phyloP scores from a whole-genome alignment of 2,329 filamentous ascomycete genomes.

The Allantophomopsis cytisporea region DNA sequence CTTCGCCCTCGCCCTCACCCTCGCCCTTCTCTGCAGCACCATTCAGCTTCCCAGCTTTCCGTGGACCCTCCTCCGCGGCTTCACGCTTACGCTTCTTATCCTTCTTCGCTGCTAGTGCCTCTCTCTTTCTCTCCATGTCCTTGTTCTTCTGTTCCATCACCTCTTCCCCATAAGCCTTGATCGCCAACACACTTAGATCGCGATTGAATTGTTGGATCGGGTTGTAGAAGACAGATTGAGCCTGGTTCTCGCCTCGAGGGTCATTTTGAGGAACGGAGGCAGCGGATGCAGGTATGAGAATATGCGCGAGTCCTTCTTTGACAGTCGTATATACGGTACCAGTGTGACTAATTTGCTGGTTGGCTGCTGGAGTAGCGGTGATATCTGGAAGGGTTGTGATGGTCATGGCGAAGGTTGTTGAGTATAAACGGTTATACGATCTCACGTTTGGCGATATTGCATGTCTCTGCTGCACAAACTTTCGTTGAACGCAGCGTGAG shows the following conservation, averaged over 20 bases:
- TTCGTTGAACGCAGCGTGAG: background rate
- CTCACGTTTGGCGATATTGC: background rate
- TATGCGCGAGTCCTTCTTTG: conserved; percentile 54
- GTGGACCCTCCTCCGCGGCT: conserved; percentile 13
- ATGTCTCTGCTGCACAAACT: background rate
- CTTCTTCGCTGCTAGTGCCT: conserved; percentile 17
- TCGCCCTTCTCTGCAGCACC: conserved; percentile 3
- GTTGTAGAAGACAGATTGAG: conserved; percentile 90
- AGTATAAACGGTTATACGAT: background rate
- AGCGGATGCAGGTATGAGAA: conserved; percentile 43
- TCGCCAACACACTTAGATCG: conserved; percentile 83
- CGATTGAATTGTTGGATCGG: conserved; percentile 98
- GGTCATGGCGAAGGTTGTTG: background rate
- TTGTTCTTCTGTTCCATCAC: conserved; percentile 30
- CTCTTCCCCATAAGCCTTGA: conserved; percentile 76
- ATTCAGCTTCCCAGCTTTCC: conserved; percentile 20
- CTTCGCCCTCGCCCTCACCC: background rate
- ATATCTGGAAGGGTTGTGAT: conserved; percentile 9
- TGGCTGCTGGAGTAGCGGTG: conserved; percentile 12
- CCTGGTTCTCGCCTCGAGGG: conserved; percentile 38
- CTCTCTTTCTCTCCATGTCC: conserved; percentile 27
- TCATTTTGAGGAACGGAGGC: conserved; percentile 29
- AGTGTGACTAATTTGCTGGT: conserved; percentile 24
- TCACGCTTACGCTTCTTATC: conserved; percentile 33
- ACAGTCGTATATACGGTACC: conserved; percentile 44